Evolutionary conservation across 176 grass and related monocot genomes (phyloP).

Genomic region (Lolium multiflorum): DNA sequence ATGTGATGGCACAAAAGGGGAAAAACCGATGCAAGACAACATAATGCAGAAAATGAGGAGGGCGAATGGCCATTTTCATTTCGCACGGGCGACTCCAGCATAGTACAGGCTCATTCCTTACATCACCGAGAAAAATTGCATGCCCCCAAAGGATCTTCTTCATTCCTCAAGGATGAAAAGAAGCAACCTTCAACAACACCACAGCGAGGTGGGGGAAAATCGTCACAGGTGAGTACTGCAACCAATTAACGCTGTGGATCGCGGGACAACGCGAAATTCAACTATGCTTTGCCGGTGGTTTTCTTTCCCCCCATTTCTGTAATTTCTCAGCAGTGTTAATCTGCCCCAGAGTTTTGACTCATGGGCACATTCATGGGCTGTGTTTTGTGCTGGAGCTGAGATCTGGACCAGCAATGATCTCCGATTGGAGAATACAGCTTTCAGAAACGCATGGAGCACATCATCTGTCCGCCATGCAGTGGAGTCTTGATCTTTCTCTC

Average conservation of each 20-base stretch:
- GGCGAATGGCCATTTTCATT: conserved; percentile 19
- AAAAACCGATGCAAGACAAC: too few relatives aligned
- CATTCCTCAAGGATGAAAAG: conserved; percentile 38
- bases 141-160: conserved; percentile 4
- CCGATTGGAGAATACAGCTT: conserved; percentile 27
- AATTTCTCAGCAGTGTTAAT: conserved; percentile 30
- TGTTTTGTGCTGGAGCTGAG: conserved; percentile 29
- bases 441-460: conserved; percentile 16
- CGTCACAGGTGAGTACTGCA: conserved; percentile 24
- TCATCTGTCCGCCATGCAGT: conserved; percentile 12
- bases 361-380: background rate
- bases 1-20: too few relatives aligned
- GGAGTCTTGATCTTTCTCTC: conserved; percentile 25
- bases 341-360: background rate
- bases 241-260: conserved; percentile 15
- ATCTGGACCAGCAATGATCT: conserved; percentile 44
- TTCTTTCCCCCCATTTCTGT: background rate
- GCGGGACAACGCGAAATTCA: conserved; percentile 1
- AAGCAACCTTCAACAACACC: conserved; percentile 31
- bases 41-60: background rate
- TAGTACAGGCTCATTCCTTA: conserved; percentile 34
- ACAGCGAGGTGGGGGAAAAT: conserved; percentile 13
- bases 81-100: conserved; percentile 17
- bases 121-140: conserved; percentile 28
- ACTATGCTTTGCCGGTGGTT: conserved; percentile 18